These are phyloP conservation scores for Ettlia oleoabundans DNA, from an alignment of 139 green algal species.

Conservation along the genomic window DNA sequence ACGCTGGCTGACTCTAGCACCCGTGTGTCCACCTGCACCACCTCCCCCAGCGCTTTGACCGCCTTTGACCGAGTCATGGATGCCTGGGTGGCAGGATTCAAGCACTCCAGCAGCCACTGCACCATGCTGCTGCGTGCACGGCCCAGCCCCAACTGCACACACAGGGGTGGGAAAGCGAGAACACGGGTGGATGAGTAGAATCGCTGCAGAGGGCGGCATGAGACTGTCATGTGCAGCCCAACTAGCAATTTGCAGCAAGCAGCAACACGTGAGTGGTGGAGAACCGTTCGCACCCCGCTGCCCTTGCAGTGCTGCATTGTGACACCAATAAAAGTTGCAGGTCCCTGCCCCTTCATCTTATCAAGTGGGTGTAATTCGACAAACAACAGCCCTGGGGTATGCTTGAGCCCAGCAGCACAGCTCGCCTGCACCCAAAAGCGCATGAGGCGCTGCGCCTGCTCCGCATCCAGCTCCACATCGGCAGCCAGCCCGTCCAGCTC, in stretches of 20 bases:
- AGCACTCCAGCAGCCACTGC: slow-evolving; percentile 64
- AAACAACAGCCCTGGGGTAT: too few species aligned
- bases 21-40: slow-evolving; percentile 67
- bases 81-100: slow-evolving; percentile 29
- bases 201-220: too few species aligned
- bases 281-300: too few species aligned
- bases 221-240: too few species aligned
- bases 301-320: too few species aligned
- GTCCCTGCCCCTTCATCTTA: too few species aligned
- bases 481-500: slow-evolving; percentile 1
- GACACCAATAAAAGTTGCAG: too few species aligned
- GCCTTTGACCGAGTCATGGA: slow-evolving; percentile 60
- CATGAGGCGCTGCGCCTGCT: slow-evolving; percentile 39
- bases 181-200: neutral
- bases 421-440: slow-evolving; percentile 43
- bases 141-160: slow-evolving; percentile 40
- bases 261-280: too few species aligned
- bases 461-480: slow-evolving; percentile 12
- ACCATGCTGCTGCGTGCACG: slow-evolving; percentile 31
- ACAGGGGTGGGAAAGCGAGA: neutral
- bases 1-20: slow-evolving; percentile 67
- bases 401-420: too few species aligned
- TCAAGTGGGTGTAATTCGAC: too few species aligned
- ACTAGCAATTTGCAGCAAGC: too few species aligned
- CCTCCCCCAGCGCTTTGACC: slow-evolving; percentile 70